Percentiles rank a stretch among this genome's conserved stretches.
Conservation (phyloP, 371 early-diverging fungal species). For the Nosema granulosis region DNA sequence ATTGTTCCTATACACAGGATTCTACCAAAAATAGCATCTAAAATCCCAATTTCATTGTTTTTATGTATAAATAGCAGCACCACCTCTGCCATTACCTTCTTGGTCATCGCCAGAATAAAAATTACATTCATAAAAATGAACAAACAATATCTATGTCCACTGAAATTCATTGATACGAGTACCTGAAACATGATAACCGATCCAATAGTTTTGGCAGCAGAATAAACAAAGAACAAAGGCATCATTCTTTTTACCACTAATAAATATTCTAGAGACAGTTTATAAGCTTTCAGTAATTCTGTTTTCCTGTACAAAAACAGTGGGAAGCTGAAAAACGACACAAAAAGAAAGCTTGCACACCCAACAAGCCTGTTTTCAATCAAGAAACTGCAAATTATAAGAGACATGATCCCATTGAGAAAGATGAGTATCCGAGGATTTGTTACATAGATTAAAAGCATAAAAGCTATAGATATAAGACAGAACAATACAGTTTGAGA, state of each 20-base stretch:
- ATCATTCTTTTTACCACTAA: not conserved
- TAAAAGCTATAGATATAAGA: not conserved
- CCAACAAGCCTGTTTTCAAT: not conserved
- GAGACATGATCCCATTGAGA: not conserved
- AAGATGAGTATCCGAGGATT: not conserved
- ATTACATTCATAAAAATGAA: constrained; percentile 25
- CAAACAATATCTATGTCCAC: not conserved
- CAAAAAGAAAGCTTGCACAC: not conserved
- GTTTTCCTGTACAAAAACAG: not conserved
- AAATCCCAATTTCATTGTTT: not conserved
- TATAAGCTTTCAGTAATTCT: not conserved
- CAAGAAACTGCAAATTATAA: not conserved
- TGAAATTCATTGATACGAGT: not conserved
- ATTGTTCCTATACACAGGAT: not conserved
- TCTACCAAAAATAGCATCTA: not conserved
- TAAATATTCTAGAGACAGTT: not conserved
- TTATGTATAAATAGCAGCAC: not conserved
- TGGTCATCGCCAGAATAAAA: not conserved
- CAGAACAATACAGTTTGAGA: not conserved
- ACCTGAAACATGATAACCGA: not conserved
- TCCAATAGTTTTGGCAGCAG: not conserved
- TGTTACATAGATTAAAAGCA: constrained; percentile 2
- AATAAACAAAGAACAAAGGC: not conserved
- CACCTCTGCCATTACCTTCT: constrained; percentile 4
- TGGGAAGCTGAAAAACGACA: not conserved